Percentiles rank a stretch among this genome's conserved stretches.
phyloP scores from a whole-genome alignment of 192 early-diverging fungal genomes.

The Cladochytrium replicatum region DNA sequence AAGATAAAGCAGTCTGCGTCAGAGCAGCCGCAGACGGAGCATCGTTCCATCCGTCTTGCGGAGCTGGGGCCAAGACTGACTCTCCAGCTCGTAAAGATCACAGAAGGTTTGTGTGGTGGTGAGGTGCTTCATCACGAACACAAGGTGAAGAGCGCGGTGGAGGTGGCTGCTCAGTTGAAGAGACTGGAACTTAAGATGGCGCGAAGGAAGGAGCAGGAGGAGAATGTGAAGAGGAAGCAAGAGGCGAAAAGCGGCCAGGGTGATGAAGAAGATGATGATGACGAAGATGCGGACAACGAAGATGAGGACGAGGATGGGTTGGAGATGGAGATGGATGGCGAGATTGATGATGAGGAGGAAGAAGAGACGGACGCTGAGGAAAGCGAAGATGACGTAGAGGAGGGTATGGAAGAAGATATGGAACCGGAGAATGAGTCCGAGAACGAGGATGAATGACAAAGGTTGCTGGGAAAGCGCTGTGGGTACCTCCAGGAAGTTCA shows the following conservation, averaged over 20 bases:
- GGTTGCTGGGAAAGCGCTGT: no score
- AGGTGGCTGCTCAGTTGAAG: no score
- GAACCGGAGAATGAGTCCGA: conserved; percentile 23
- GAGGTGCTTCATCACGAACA: conserved; percentile 80
- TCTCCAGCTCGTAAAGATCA: conserved; percentile 76
- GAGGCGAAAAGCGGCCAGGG: conserved; percentile 20
- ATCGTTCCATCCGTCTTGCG: conserved; percentile 71
- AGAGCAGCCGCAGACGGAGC: conserved; percentile 45
- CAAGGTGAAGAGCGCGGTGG: conserved; percentile 58
- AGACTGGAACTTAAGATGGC: conserved; percentile 50
- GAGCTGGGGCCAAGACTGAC: conserved; percentile 92
- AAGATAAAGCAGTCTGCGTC: conserved; percentile 39
- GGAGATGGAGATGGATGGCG: conserved; percentile 11
- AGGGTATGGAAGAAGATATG: conserved; percentile 6
- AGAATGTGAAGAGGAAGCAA: conserved; percentile 76
- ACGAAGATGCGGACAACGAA: conserved; percentile 22
- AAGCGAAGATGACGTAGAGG: conserved; percentile 9
- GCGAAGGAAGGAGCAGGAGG: conserved; percentile 48
- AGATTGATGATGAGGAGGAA: conserved; percentile 23
- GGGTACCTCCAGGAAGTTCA: no score
- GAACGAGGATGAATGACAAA: conserved; percentile 26
- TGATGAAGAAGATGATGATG: conserved; percentile 40
- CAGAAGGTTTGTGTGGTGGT: conserved; percentile 79
- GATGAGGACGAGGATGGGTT: conserved; percentile 8
- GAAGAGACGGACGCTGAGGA: conserved; percentile 12